phyloP scores from a whole-genome alignment of 441 rosid genomes.

The Bruguiera hainesii region DNA sequence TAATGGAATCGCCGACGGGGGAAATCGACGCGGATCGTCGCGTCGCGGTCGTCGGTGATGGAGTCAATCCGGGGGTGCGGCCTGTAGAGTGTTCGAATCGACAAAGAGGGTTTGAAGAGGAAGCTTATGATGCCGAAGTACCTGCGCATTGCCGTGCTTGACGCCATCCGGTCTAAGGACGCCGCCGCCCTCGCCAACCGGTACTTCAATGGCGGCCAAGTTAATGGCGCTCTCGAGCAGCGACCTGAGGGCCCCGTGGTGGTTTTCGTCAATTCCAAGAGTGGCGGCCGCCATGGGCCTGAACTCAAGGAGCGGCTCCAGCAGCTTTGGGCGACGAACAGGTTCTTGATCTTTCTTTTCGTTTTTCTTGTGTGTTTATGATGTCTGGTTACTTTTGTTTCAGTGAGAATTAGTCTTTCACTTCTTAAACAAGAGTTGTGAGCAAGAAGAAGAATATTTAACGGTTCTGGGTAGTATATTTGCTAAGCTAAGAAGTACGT shows the following conservation, averaged over 20 bases:
- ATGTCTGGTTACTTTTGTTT: neutral
- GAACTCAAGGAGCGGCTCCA: conserved; percentile 69
- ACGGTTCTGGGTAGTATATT: too few species aligned
- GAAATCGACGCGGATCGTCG: conserved; percentile 45
- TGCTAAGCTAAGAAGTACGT: too few species aligned
- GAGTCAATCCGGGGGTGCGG: conserved; percentile 65
- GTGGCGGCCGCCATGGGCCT: conserved; percentile 90
- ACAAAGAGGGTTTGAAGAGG: conserved; percentile 58
- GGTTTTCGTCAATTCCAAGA: conserved; percentile 71
- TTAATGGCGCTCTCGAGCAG: conserved; percentile 20
- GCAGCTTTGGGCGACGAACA: conserved; percentile 78
- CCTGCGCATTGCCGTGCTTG: conserved; percentile 64
- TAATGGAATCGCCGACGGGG: conserved; percentile 36
- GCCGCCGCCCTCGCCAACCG: conserved; percentile 34
- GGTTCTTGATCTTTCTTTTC: conserved; percentile 29
- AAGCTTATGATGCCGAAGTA: conserved; percentile 62
- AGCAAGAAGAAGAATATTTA: too few species aligned
- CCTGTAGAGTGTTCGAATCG: conserved; percentile 50
- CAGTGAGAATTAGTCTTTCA: too few species aligned
- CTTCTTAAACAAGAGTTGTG: too few species aligned
- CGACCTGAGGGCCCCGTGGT: conserved; percentile 69
- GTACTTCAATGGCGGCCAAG: conserved; percentile 20
- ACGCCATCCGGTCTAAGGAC: conserved; percentile 47
- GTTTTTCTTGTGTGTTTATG: neutral
- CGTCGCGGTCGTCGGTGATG: conserved; percentile 46